A percentile compares a stretch with the other conserved stretches of the same genome.
Conservation (phyloP, 768 basidiomycete genomes). For the Boletus bicolor region DNA sequence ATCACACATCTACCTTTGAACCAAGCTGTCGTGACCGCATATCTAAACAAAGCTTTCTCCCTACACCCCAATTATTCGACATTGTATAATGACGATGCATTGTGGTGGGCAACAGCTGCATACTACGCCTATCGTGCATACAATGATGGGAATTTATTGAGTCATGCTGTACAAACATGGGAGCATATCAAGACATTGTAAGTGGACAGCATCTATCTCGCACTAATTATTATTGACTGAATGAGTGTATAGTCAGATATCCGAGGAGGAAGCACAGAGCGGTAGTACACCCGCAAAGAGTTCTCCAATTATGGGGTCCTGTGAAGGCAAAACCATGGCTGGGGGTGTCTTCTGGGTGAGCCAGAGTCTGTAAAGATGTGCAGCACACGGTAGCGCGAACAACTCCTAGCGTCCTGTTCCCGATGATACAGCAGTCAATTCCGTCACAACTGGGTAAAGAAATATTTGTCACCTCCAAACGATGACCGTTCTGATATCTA, state of each 20-base stretch:
- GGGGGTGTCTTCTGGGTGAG: constrained; percentile 56
- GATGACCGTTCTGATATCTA: not conserved
- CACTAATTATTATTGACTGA: not conserved
- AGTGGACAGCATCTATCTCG: constrained; percentile 11
- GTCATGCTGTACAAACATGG: constrained; percentile 48
- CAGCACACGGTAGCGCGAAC: not conserved
- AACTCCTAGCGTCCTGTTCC: constrained; percentile 38
- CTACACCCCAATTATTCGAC: constrained; percentile 9
- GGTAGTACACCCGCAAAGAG: constrained; percentile 40
- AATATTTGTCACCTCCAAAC: not conserved
- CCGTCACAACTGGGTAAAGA: constrained; percentile 47
- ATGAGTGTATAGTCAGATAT: constrained; percentile 27
- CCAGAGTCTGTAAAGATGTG: not conserved
- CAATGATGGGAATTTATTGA: constrained; percentile 38
- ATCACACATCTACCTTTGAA: not conserved
- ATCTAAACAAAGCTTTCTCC: constrained; percentile 6
- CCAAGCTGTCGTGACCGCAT: constrained; percentile 4
- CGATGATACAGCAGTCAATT: constrained; percentile 44
- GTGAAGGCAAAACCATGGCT: constrained; percentile 48
- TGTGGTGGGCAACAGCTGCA: constrained; percentile 55
- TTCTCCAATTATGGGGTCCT: constrained; percentile 41
- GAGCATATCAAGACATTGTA: constrained; percentile 46
- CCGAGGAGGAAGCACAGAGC: constrained; percentile 37
- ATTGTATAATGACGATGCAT: constrained; percentile 21
- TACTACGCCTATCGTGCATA: constrained; percentile 49